Evolutionary conservation across 331 rosid species (phyloP), one percentile per base, ranked within the genome.

Genomic region (Spiraea crenata): DNA sequence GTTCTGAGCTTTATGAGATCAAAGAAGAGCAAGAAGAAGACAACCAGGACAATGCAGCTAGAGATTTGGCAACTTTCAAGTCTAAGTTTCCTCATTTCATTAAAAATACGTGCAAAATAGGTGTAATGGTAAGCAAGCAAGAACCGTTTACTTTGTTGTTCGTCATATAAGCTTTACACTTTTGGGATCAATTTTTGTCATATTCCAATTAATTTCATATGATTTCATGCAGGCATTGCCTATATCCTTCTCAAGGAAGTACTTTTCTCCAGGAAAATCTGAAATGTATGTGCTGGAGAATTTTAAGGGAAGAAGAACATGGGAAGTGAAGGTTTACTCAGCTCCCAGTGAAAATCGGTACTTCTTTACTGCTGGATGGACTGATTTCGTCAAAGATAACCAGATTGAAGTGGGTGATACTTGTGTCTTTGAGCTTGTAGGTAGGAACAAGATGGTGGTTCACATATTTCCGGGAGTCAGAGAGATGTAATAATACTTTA

Each of bases 381-480:
- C 6, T 45, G 4, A 1, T 6, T 77, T 70, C 25, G 48, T 17
- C 2, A 3, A 10, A 47, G 59, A 1, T 38, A 70, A 70, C 47
- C n/a, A 38, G 41, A n/a, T 77, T 16, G 1, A 39, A 59, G 0
- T 25, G 11, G 52, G 60, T 45, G 76, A 77, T 15, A 41, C 6
- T 34, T 70, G 76, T 67, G 37, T 57, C 38, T 77, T 63, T 46
- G 81, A 77, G 63, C 72, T 76, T 20, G 44, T 46, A 38, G 57
- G 60, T 49, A 38, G 54, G 44, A 34, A 17, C 62, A 6, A 76
- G 16, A 68, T 60, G 56, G 37, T 16, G 70, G 75, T 76, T 56
- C 75, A 69, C 57, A 55, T 63, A 15, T 25, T 69, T 39, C 31
- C 31, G 31, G 31, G 31, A 25, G 31, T 25, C 31, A 25, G 31